Evolutionary conservation across 225 moss, liverwort and hornwort genomes (phyloP).

Genomic region (Neckera pumila): DNA sequence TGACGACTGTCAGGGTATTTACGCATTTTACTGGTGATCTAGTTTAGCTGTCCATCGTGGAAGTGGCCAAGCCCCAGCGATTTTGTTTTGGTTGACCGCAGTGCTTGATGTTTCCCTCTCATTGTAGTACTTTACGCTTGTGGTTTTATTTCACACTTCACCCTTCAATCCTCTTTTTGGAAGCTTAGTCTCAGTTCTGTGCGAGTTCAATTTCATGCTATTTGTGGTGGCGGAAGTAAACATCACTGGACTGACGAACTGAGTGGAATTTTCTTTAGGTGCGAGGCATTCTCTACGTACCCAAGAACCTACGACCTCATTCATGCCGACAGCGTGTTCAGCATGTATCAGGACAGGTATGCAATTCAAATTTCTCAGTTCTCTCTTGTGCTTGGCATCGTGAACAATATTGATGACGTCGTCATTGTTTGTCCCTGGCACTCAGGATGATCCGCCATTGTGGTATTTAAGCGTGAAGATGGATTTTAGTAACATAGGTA

Average conservation of each 20-base stretch:
- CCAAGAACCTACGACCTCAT: constrained; percentile 87
- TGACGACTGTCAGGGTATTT: neutral
- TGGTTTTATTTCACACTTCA: neutral
- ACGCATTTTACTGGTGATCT: neutral
- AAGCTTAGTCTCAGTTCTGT: neutral
- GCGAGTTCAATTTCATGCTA: neutral
- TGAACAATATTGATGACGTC: neutral
- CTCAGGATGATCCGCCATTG: neutral
- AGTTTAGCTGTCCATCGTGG: neutral
- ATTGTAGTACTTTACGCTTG: neutral
- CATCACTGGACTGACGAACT: neutral
- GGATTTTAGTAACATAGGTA: neutral
- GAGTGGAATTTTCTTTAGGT: constrained; percentile 26
- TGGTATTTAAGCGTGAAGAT: neutral
- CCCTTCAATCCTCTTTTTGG: neutral
- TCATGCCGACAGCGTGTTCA: constrained; percentile 72
- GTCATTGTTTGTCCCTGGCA: neutral
- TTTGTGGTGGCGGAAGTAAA: neutral
- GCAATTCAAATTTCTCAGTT: neutral
- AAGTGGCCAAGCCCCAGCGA: neutral
- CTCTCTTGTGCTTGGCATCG: neutral
- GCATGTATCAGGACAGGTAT: constrained; percentile 96
- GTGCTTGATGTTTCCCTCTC: neutral
- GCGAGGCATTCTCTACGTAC: constrained; percentile 93
- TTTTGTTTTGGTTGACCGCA: neutral